A percentile compares a stretch with the other conserved stretches of the same genome.
Evolutionary conservation across 225 moss, liverwort and hornwort species (phyloP).

Genomic region (Straminergon stramineum): DNA sequence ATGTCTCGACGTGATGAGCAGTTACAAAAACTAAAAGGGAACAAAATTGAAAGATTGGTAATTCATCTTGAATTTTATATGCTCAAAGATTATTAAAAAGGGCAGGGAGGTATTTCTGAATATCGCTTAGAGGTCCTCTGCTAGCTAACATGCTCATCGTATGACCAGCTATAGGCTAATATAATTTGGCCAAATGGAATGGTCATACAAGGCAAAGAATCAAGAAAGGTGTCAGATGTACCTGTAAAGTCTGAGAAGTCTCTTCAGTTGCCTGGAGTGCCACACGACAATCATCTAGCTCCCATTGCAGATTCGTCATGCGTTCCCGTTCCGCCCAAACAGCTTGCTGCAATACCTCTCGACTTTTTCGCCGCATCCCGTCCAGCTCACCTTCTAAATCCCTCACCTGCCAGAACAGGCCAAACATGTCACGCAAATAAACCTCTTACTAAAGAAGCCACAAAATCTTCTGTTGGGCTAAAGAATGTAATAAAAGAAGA

Average conservation of each 20-base stretch:
- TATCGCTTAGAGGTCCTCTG: neutral
- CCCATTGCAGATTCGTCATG: conserved; percentile 88
- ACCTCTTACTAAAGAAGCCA: neutral
- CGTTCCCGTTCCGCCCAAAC: conserved; percentile 87
- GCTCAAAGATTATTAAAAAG: neutral
- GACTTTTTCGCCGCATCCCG: conserved; percentile 82
- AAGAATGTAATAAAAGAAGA: neutral
- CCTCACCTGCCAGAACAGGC: conserved; percentile 55
- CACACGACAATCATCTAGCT: conserved; percentile 87
- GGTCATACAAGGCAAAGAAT: neutral
- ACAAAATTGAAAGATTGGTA: neutral
- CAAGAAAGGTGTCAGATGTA: conserved; percentile 3
- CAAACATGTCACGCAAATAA: neutral
- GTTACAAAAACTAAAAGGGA: neutral
- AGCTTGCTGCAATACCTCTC: conserved; percentile 94
- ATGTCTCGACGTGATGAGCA: neutral
- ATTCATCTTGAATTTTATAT: neutral
- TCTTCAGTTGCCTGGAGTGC: conserved; percentile 65
- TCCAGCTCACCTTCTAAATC: conserved; percentile 94
- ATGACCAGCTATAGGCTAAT: neutral
- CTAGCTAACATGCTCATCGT: neutral
- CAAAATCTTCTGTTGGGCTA: neutral
- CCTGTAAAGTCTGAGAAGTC: conserved; percentile 49
- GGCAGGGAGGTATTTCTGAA: neutral
- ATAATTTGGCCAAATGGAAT: neutral